Percentiles rank a stretch among this genome's conserved stretches.
phyloP scores from a whole-genome alignment of 2,329 filamentous ascomycete species.

The Penicillium griseofulvum region DNA sequence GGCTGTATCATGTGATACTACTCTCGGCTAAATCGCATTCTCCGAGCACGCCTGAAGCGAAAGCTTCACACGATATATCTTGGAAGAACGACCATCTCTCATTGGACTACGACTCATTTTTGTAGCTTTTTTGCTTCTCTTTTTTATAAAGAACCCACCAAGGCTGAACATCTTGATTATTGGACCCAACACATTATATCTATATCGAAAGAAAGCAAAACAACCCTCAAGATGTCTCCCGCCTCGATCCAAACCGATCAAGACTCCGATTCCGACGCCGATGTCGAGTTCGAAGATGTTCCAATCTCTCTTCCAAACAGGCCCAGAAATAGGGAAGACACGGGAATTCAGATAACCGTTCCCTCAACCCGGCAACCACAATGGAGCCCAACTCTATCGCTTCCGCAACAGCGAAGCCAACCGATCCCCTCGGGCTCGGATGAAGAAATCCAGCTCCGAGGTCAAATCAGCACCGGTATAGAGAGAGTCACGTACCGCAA shows the following conservation, averaged over 20 bases:
- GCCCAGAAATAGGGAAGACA: neutral
- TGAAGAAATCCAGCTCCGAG: constrained; percentile 50
- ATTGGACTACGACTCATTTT: neutral
- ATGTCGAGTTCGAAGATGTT: constrained; percentile 25
- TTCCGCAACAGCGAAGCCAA: constrained; percentile 52
- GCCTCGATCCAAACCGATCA: neutral
- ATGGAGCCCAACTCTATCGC: constrained; percentile 32
- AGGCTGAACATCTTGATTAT: too few species aligned
- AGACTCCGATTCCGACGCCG: constrained; percentile 18
- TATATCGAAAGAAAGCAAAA: neutral
- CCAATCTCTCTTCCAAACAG: constrained; percentile 2
- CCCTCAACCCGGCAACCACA: neutral
- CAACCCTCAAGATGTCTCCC: neutral
- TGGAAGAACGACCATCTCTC: neutral
- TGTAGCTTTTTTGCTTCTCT: neutral
- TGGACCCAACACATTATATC: neutral
- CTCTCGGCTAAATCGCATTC: neutral
- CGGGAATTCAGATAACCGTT: neutral
- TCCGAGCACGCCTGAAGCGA: too few species aligned
- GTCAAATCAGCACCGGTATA: constrained; percentile 15
- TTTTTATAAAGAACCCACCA: neutral
- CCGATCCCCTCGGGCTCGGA: constrained; percentile 56
- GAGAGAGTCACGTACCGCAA: constrained; percentile 21
- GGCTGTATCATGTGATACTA: neutral
- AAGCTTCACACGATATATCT: constrained; percentile 3